A percentile compares a stretch with the other conserved stretches of the same genome.
These are phyloP conservation scores for Trametes elegans DNA, from an alignment of 768 basidiomycete genomes.

Conservation along the genomic window DNA sequence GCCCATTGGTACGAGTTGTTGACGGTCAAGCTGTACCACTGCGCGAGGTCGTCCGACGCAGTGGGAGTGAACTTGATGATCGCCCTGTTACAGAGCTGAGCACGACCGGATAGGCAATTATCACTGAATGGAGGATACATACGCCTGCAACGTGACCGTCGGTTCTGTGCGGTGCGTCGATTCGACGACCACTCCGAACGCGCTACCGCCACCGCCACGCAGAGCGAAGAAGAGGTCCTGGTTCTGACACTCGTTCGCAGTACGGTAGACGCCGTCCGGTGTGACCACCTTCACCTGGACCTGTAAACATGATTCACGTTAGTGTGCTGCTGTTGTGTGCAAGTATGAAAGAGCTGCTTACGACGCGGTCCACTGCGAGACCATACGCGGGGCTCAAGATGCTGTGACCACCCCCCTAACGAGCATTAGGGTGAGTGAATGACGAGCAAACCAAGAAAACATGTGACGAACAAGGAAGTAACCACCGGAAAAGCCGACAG, in stretches of 20 bases:
- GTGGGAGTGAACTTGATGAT: slow-evolving; percentile 27
- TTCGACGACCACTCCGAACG: slow-evolving; percentile 36
- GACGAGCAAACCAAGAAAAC: too few species aligned
- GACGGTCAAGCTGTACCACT: slow-evolving; percentile 30
- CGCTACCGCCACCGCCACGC: slow-evolving; percentile 41
- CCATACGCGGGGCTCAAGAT: slow-evolving; percentile 30
- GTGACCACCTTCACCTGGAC: slow-evolving; percentile 54
- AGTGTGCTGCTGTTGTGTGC: too few species aligned
- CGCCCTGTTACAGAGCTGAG: slow-evolving; percentile 20
- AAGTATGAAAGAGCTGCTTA: too few species aligned
- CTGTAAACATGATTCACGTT: too few species aligned
- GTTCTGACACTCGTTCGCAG: slow-evolving; percentile 46
- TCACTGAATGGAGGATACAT: slow-evolving; percentile 20
- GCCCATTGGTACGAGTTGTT: slow-evolving; percentile 34
- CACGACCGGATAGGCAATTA: neutral
- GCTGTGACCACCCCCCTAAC: slow-evolving; percentile 32
- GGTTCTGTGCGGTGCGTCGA: slow-evolving; percentile 24
- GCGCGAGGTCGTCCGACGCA: slow-evolving; percentile 17
- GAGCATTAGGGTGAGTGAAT: neutral
- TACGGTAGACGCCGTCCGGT: slow-evolving; percentile 46
- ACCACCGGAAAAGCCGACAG: slow-evolving; percentile 39
- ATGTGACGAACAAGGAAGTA: slow-evolving; percentile 28
- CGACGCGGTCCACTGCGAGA: slow-evolving; percentile 32
- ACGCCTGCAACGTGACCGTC: slow-evolving; percentile 25
- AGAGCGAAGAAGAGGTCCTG: slow-evolving; percentile 55